These are phyloP conservation scores for Casuarina equisetifolia DNA, from an alignment of 306 rosid genomes.

Conservation along the genomic window DNA sequence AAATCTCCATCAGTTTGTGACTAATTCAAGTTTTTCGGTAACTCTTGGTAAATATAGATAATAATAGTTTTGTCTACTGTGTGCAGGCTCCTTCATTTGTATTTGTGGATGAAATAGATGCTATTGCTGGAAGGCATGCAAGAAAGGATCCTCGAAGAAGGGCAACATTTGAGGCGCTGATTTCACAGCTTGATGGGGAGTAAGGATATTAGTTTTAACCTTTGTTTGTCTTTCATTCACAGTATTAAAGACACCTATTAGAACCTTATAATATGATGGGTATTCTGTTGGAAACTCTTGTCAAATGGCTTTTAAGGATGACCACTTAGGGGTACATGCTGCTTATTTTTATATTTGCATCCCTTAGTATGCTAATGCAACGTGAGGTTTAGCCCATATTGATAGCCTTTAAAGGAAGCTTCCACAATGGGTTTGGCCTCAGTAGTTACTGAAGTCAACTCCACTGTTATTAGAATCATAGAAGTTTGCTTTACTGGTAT, in stretches of 20 bases:
- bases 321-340: neutral
- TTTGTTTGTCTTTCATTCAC: neutral
- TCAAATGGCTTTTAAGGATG: neutral
- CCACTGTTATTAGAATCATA: neutral
- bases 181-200: constrained; percentile 97
- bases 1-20: neutral
- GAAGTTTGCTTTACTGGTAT: constrained; percentile 1
- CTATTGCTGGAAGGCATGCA: constrained; percentile 97
- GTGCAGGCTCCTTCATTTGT: constrained; percentile 89
- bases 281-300: neutral
- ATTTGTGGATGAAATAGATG: constrained; percentile 97
- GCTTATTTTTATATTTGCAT: neutral
- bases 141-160: constrained; percentile 88
- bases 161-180: constrained; percentile 93
- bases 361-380: neutral
- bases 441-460: neutral
- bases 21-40: neutral
- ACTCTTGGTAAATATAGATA: constrained; percentile 20
- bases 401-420: constrained; percentile 1
- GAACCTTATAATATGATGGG: neutral
- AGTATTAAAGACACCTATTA: neutral
- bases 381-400: neutral
- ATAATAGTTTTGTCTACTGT: constrained; percentile 6
- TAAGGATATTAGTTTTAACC: constrained; percentile 44
- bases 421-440: constrained; percentile 2